phyloP scores from a whole-genome alignment of 2,329 filamentous ascomycete genomes.

The Penicillium oxalicum region DNA sequence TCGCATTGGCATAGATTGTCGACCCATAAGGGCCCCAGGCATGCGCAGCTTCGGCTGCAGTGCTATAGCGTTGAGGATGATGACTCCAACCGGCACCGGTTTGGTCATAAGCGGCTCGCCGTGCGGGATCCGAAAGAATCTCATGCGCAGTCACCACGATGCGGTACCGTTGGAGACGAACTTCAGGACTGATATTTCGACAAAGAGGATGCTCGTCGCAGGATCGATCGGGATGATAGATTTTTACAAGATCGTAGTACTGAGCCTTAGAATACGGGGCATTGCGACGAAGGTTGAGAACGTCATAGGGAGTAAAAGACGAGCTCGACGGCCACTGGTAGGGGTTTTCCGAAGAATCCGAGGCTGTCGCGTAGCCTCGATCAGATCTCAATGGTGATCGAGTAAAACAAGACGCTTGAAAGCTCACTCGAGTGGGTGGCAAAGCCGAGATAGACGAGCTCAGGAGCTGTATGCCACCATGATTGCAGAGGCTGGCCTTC shows the following conservation, averaged over 20 bases:
- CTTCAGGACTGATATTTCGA: slow-evolving; percentile 50
- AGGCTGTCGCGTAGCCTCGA: slow-evolving; percentile 31
- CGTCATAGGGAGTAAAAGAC: slow-evolving; percentile 73
- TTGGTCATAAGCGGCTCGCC: slow-evolving; percentile 73
- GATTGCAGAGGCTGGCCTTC: slow-evolving; percentile 39
- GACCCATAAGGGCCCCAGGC: slow-evolving; percentile 59
- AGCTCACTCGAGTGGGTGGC: slow-evolving; percentile 14
- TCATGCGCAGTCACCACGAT: slow-evolving; percentile 82
- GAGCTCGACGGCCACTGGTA: slow-evolving; percentile 41
- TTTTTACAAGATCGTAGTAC: slow-evolving; percentile 88
- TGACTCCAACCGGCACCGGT: slow-evolving; percentile 75
- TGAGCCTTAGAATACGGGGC: slow-evolving; percentile 73
- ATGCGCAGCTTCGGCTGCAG: slow-evolving; percentile 60
- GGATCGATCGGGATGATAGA: slow-evolving; percentile 83
- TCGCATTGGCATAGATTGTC: slow-evolving; percentile 65
- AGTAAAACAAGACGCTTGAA: slow-evolving; percentile 17
- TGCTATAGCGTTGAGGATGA: slow-evolving; percentile 34
- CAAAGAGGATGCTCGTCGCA: slow-evolving; percentile 39
- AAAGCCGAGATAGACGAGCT: slow-evolving; percentile 17
- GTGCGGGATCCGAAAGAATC: slow-evolving; percentile 74
- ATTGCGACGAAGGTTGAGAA: slow-evolving; percentile 59
- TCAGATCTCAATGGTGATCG: slow-evolving; percentile 7
- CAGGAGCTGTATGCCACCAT: slow-evolving; percentile 34
- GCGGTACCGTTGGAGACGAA: slow-evolving; percentile 80
- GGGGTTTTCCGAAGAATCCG: slow-evolving; percentile 26